phyloP scores from a whole-genome alignment of 495 filamentous ascomycete genomes.

The Penicillium bovifimosum region DNA sequence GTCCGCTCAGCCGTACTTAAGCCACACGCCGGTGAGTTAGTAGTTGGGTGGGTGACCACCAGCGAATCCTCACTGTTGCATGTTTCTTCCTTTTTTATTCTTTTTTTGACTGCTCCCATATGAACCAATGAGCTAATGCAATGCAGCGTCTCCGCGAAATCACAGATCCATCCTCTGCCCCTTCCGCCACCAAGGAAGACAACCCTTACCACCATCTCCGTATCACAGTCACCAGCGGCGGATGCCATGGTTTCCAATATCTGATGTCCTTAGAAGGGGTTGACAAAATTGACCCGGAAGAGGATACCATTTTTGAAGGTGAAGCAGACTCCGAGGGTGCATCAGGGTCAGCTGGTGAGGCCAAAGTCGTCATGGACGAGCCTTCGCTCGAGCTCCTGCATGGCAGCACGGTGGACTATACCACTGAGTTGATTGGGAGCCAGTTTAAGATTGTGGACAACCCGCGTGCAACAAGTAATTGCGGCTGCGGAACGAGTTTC shows the following conservation, averaged over 20 bases:
- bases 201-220: slow-evolving; percentile 83
- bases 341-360: slow-evolving; percentile 43
- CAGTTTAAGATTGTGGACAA: slow-evolving; percentile 97
- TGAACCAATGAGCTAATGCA: slow-evolving; percentile 14
- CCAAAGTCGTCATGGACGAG: slow-evolving; percentile 85
- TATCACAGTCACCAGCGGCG: slow-evolving; percentile 84
- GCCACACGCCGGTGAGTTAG: slow-evolving; percentile 47
- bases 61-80: slow-evolving; percentile 48
- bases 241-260: slow-evolving; percentile 98
- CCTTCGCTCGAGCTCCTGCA: slow-evolving; percentile 83
- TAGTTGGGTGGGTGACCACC: slow-evolving; percentile 49
- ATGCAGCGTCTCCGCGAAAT: slow-evolving; percentile 61
- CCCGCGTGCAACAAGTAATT: slow-evolving; percentile 84
- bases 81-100: slow-evolving; percentile 34
- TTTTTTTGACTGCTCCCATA: slow-evolving; percentile 2
- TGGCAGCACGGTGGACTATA: slow-evolving; percentile 92
- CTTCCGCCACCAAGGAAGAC: slow-evolving; percentile 52
- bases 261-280: slow-evolving; percentile 75
- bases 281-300: slow-evolving; percentile 55
- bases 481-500: slow-evolving; percentile 97
- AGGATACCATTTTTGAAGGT: slow-evolving; percentile 64
- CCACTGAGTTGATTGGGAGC: slow-evolving; percentile 93
- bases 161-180: slow-evolving; percentile 40
- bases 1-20: slow-evolving; percentile 48
- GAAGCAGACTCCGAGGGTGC: slow-evolving; percentile 20